These are phyloP conservation scores for Aethionema arabicum DNA, from an alignment of 345 rosid species.

Conservation along the genomic window DNA sequence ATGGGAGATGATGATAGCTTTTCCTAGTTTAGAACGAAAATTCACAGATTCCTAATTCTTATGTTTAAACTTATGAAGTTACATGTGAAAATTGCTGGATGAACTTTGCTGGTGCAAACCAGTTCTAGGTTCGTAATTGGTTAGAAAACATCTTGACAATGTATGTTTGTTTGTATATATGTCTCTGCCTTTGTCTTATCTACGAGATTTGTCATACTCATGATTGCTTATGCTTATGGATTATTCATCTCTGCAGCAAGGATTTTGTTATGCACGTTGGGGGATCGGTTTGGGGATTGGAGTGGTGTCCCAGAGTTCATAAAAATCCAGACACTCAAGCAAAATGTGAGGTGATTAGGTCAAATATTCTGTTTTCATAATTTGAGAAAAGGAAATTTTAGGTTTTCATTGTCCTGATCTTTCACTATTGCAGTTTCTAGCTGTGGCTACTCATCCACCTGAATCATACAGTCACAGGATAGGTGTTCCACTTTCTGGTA, in stretches of 20 bases:
- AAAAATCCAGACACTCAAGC: constrained; percentile 43
- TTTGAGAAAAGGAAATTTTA: not conserved
- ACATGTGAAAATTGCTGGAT: not conserved
- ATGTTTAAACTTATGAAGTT: not conserved
- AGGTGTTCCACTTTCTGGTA: constrained; percentile 66
- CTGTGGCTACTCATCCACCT: constrained; percentile 89
- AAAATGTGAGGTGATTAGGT: constrained; percentile 64
- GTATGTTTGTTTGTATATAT: constrained; percentile 13
- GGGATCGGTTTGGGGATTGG: constrained; percentile 89
- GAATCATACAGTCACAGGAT: constrained; percentile 73
- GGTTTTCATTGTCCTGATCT: constrained; percentile 14
- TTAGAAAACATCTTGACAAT: constrained; percentile 13
- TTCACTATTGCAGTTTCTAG: constrained; percentile 62
- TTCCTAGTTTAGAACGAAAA: constrained; percentile 9
- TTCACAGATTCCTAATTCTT: not conserved
- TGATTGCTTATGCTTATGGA: constrained; percentile 16
- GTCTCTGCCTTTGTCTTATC: constrained; percentile 11
- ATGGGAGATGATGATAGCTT: constrained; percentile 10
- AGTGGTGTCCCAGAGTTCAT: constrained; percentile 84
- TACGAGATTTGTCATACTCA: not conserved
- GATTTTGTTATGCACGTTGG: constrained; percentile 83
- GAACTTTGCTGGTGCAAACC: not conserved
- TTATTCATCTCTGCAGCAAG: constrained; percentile 53
- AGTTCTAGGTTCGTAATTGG: constrained; percentile 10
- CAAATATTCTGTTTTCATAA: constrained; percentile 11